These are phyloP conservation scores for Gastrolobium bilobum DNA, from an alignment of 306 rosid genomes.

Conservation along the genomic window DNA sequence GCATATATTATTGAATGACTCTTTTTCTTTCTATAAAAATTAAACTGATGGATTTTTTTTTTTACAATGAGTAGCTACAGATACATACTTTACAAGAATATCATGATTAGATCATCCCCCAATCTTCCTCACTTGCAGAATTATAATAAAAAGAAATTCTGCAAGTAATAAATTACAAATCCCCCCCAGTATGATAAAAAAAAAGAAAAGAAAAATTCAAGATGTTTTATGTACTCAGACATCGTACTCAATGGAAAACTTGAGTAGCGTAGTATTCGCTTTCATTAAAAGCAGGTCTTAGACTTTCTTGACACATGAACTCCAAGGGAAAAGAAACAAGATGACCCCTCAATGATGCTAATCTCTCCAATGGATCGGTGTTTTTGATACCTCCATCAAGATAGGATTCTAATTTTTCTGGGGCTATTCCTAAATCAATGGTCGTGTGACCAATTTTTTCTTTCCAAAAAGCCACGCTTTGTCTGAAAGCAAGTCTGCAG, in stretches of 20 bases:
- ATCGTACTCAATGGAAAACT: constrained; percentile 75
- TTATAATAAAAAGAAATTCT: constrained; percentile 41
- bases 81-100: constrained; percentile 57
- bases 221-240: constrained; percentile 32
- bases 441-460: constrained; percentile 85
- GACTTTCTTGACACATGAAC: constrained; percentile 89
- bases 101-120: not conserved
- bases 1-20: constrained; percentile 19
- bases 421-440: constrained; percentile 93
- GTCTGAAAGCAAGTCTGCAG: constrained; percentile 84
- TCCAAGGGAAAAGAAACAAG: constrained; percentile 94
- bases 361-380: constrained; percentile 75
- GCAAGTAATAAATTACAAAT: constrained; percentile 51
- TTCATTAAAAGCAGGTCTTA: constrained; percentile 93
- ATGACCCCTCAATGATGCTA: constrained; percentile 79
- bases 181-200: constrained; percentile 33
- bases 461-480: constrained; percentile 72
- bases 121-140: constrained; percentile 45
- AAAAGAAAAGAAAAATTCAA: not conserved
- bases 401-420: constrained; percentile 64
- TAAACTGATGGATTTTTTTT: constrained; percentile 28
- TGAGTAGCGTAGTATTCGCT: constrained; percentile 95
- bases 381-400: constrained; percentile 65
- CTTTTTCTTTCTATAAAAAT: constrained; percentile 29
- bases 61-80: constrained; percentile 49